Conservation (phyloP, 1,284 basidiomycete genomes). For the Chalciporus sp. region DNA sequence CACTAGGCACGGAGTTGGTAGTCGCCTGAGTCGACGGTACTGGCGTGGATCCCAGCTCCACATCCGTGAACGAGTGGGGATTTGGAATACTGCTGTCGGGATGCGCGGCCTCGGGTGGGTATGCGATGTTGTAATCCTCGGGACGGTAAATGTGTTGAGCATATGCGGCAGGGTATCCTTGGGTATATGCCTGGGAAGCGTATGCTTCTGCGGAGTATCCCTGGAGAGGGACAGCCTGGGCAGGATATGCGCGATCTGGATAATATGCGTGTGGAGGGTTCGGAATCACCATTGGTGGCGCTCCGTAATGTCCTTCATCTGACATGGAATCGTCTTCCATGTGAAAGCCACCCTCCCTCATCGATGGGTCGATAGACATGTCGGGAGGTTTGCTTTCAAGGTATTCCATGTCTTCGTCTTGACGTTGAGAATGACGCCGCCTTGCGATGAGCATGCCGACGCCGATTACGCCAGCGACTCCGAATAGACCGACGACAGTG, state of each 20-base stretch:
- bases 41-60: constrained; percentile 12
- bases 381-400: constrained; percentile 26
- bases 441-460: constrained; percentile 25
- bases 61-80: constrained; percentile 10
- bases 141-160: constrained; percentile 24
- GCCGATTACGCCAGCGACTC: constrained; percentile 31
- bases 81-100: constrained; percentile 14
- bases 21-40: neutral
- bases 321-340: constrained; percentile 20
- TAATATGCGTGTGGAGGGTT: constrained; percentile 28
- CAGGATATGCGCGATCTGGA: constrained; percentile 24
- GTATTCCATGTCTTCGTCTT: constrained; percentile 34
- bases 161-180: constrained; percentile 6
- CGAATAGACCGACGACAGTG: constrained; percentile 37
- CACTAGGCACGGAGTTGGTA: constrained; percentile 8
- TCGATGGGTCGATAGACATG: constrained; percentile 10
- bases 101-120: constrained; percentile 9
- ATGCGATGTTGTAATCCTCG: constrained; percentile 21
- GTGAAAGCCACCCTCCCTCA: constrained; percentile 8
- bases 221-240: constrained; percentile 7
- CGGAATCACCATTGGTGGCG: constrained; percentile 20
- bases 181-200: neutral
- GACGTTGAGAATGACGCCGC: constrained; percentile 22
- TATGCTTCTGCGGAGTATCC: constrained; percentile 13
- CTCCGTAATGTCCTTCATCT: constrained; percentile 27